Evolutionary conservation across 305 asterid genomes (phyloP).

Genomic region (Solanum hybrid): DNA sequence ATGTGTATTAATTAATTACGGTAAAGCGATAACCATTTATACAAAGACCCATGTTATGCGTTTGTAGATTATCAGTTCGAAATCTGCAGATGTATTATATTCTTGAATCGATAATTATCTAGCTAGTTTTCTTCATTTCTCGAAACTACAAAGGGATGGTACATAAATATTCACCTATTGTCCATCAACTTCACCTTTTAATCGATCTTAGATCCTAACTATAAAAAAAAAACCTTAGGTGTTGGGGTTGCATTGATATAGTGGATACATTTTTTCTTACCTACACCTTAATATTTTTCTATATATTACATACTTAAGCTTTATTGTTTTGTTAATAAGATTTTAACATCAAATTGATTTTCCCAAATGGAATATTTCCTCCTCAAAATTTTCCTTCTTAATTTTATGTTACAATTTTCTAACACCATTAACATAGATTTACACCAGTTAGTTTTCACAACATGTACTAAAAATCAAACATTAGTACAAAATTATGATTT

Average conservation of each 20-base stretch:
- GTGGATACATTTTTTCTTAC: background rate
- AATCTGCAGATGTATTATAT: background rate
- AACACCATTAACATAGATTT: slow-evolving; percentile 13
- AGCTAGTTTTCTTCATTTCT: background rate
- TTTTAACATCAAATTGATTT: background rate
- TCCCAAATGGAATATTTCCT: background rate
- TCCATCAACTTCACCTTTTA: background rate
- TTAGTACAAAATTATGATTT: background rate
- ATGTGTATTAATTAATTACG: background rate
- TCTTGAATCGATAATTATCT: background rate
- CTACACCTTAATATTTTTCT: background rate
- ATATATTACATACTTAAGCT: background rate
- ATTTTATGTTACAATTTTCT: slow-evolving; percentile 10
- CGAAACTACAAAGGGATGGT: background rate
- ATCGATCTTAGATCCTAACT: background rate
- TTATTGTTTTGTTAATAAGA: background rate
- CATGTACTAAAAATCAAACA: slow-evolving; percentile 32
- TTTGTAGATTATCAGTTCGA: background rate
- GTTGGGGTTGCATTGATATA: background rate
- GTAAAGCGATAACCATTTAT: background rate
- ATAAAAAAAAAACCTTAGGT: background rate
- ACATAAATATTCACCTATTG: background rate
- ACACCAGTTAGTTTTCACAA: slow-evolving; percentile 31
- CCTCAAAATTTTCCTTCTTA: slow-evolving; percentile 8
- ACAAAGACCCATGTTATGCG: background rate